Evolutionary conservation across 2,329 filamentous ascomycete species (phyloP), one percentile per base, ranked within the genome.

Genomic region (Phaeosphaeriaceae sp.): DNA sequence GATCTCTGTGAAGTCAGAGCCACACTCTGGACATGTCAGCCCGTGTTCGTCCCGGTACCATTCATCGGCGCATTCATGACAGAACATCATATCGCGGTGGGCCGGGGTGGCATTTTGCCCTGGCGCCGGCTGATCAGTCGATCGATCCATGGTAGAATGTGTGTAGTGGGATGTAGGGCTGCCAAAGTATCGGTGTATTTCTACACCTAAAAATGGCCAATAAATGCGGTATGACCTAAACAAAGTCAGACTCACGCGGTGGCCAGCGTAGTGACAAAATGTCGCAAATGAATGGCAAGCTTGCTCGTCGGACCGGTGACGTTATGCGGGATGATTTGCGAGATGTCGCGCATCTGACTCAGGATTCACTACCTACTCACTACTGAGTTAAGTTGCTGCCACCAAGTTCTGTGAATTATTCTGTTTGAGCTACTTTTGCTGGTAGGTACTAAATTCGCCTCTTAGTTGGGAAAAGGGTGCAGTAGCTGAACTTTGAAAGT

Each of bases 1-100:
- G 63, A 97, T 91, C 76, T 99, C 92, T 13, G 86, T 90, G 59
- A 90, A 87, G 16, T 96, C 90, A 30, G 86, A 85, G 3, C 81
- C 70, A 70, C 94, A 99, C n/a, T 77, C 73, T 13, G 92, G 91
- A 68, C 94, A 99, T 13, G 76, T 77, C 54, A 96, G 75, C 20
- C 82, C 86, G 58, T 82, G 79, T 56, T 88, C 82, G 51, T 90
- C 84, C 51, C 84, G 80, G 66, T 88, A 90, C 91, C 92, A 97
- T 71, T 96, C 88, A 56, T 88, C 77, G 43, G 82, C 72, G 76
- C 94, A 97, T 52, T 81, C 77, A 74, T 97, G 91, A 74, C 94
- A 99, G 73, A 83, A 95, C 46, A 97, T 87, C 57, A 93, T 84
- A 68, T 96, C 89, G 54, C 70, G 68, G 44, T 62, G 64, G 32